Evolutionary conservation across 108 stramenopile genomes (phyloP).

Genomic region (Fragilariopsis cylindrus): DNA sequence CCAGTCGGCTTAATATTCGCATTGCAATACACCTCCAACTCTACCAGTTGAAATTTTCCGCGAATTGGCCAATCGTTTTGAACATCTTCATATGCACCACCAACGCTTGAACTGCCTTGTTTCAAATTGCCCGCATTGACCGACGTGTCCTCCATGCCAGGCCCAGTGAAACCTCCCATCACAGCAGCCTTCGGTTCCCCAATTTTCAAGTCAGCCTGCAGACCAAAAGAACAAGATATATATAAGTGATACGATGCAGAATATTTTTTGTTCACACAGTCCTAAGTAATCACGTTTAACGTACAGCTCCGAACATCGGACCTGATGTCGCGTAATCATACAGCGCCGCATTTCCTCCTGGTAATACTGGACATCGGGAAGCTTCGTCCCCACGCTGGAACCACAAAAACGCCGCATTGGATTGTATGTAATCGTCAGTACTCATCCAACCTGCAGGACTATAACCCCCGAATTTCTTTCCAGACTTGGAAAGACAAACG

Average conservation of each 20-base stretch:
- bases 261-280: no score
- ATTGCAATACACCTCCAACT: constrained; percentile 81
- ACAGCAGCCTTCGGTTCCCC: constrained; percentile 72
- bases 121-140: constrained; percentile 60
- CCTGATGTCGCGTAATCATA: constrained; percentile 83
- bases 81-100: constrained; percentile 53
- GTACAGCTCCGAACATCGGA: constrained; percentile 70
- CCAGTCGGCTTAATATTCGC: constrained; percentile 31
- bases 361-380: constrained; percentile 49
- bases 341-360: constrained; percentile 69
- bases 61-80: constrained; percentile 61
- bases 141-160: constrained; percentile 64
- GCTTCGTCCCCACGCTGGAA: constrained; percentile 37
- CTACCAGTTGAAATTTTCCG: constrained; percentile 53
- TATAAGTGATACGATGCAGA: no score
- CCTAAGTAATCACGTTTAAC: not conserved
- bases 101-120: constrained; percentile 51
- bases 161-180: constrained; percentile 85
- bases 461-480: constrained; percentile 71
- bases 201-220: constrained; percentile 55
- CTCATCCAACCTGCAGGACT: constrained; percentile 76
- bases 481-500: constrained; percentile 49
- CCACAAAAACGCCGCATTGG: constrained; percentile 78
- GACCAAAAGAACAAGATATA: not conserved
- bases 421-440: constrained; percentile 71